These are phyloP conservation scores for Willaertia magna DNA, from an alignment of 208 protist genomes.

Conservation along the genomic window DNA sequence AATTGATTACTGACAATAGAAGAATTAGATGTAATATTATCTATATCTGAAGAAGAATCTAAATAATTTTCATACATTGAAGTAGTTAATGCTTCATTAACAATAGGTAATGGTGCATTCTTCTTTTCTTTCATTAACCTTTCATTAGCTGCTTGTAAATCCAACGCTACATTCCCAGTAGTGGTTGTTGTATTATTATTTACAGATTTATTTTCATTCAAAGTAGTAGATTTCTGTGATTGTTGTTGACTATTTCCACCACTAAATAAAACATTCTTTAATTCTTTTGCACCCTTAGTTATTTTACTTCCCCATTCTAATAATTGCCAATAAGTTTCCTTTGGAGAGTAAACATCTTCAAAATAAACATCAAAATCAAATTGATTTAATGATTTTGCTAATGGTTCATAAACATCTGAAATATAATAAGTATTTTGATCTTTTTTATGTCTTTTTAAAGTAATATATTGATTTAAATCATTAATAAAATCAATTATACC, in stretches of 20 bases:
- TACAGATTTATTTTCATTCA: no score
- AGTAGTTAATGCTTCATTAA: neutral
- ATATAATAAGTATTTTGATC: neutral
- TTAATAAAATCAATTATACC: neutral
- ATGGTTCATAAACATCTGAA: neutral
- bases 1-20: no score
- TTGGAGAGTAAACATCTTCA: neutral
- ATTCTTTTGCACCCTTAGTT: neutral
- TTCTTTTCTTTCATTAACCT: neutral
- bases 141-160: neutral
- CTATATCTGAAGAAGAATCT: no score
- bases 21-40: no score
- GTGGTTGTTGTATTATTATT: neutral
- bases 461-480: neutral
- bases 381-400: neutral
- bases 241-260: neutral
- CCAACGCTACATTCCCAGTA: neutral
- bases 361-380: conserved; percentile 12
- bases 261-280: neutral
- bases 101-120: neutral
- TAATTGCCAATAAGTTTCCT: neutral
- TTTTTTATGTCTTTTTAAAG: neutral
- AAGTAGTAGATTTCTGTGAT: neutral
- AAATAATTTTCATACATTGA: neutral
- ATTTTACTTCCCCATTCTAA: neutral